phyloP scores from a whole-genome alignment of 768 basidiomycete species.

The Pleurotus tuber-regium region DNA sequence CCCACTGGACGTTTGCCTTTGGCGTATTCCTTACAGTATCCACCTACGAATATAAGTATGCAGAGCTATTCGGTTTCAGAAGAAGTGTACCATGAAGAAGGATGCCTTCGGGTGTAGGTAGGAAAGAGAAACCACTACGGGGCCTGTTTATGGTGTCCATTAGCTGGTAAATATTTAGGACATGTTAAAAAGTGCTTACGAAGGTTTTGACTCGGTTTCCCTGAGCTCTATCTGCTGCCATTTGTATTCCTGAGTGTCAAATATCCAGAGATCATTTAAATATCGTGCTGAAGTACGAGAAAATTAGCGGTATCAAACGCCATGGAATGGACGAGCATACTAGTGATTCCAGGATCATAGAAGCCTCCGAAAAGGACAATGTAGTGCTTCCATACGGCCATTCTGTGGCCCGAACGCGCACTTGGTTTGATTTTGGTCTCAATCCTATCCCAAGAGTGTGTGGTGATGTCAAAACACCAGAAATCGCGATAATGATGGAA shows the following conservation, averaged over 20 bases:
- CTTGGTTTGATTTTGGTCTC: slow-evolving; percentile 81
- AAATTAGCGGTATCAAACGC: neutral
- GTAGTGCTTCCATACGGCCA: slow-evolving; percentile 88
- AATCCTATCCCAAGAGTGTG: slow-evolving; percentile 83
- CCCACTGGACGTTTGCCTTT: slow-evolving; percentile 86
- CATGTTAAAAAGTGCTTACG: too few relatives aligned
- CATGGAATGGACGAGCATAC: slow-evolving; percentile 37
- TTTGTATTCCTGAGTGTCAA: slow-evolving; percentile 82
- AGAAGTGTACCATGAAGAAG: slow-evolving; percentile 64
- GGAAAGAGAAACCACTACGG: slow-evolving; percentile 82
- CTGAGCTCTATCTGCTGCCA: slow-evolving; percentile 79
- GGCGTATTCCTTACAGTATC: slow-evolving; percentile 86
- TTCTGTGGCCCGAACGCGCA: slow-evolving; percentile 83
- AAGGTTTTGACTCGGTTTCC: slow-evolving; percentile 69
- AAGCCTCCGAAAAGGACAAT: slow-evolving; percentile 90
- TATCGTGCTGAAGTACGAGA: slow-evolving; percentile 56
- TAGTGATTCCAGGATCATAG: slow-evolving; percentile 82
- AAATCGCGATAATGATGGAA: slow-evolving; percentile 91
- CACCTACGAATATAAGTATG: too few relatives aligned
- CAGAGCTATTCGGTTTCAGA: too few relatives aligned
- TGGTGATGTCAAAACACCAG: slow-evolving; percentile 81
- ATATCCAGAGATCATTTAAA: slow-evolving; percentile 81
- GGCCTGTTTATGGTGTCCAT: too few relatives aligned
- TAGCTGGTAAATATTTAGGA: too few relatives aligned
- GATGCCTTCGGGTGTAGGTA: slow-evolving; percentile 75